phyloP scores from a whole-genome alignment of 768 basidiomycete species.

The Boletus sensibilis region DNA sequence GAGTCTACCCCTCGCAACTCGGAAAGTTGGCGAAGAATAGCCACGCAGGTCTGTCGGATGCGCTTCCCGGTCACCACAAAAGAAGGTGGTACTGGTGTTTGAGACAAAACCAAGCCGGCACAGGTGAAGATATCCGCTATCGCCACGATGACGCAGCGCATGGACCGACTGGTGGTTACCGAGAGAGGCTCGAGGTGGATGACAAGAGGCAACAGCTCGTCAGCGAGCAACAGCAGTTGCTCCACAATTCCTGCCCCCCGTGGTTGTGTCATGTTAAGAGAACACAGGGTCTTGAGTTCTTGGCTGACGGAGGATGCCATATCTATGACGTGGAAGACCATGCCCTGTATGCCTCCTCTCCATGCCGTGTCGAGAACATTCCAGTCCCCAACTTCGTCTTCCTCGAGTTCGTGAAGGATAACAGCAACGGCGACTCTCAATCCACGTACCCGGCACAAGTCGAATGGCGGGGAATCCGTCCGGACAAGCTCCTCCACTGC shows the following conservation, averaged over 20 bases:
- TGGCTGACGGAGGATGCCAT: constrained; percentile 46
- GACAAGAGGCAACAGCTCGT: constrained; percentile 55
- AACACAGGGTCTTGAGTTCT: constrained; percentile 56
- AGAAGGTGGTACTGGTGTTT: constrained; percentile 35
- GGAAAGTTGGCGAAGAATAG: constrained; percentile 43
- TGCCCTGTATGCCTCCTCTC: constrained; percentile 56
- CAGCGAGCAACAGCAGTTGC: constrained; percentile 52
- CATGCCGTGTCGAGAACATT: constrained; percentile 56
- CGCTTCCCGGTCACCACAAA: constrained; percentile 31
- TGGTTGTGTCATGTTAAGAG: constrained; percentile 36
- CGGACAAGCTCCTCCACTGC: constrained; percentile 60
- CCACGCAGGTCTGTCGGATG: constrained; percentile 52
- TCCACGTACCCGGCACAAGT: constrained; percentile 51
- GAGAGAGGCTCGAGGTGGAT: constrained; percentile 45
- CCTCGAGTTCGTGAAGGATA: constrained; percentile 49
- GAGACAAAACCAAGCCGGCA: constrained; percentile 44
- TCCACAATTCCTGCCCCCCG: constrained; percentile 45
- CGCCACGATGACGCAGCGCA: constrained; percentile 43
- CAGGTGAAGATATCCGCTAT: constrained; percentile 57
- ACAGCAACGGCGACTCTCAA: constrained; percentile 65
- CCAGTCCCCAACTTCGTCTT: constrained; percentile 55
- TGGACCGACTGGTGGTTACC: constrained; percentile 49
- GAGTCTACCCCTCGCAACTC: constrained; percentile 30
- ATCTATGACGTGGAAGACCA: constrained; percentile 56
- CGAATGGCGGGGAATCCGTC: constrained; percentile 33